Conservation (phyloP, 2,329 filamentous ascomycete genomes). For the Paecilomyces fulvus region DNA sequence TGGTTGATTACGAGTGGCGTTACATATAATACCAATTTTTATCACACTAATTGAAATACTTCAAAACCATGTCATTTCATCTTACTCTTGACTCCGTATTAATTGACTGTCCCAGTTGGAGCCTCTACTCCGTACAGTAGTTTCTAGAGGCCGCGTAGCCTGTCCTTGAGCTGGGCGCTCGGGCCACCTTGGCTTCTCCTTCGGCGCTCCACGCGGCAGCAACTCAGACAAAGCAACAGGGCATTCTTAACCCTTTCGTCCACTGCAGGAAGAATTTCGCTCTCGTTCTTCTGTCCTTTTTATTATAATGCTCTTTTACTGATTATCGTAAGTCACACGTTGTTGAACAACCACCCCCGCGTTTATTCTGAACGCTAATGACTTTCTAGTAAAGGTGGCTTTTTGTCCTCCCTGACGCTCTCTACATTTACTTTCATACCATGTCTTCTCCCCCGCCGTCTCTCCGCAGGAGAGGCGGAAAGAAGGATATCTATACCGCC, state of each 20-base stretch:
- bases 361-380: not conserved
- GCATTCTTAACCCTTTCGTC: not conserved
- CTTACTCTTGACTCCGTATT: not conserved
- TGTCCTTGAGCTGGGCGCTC: not conserved
- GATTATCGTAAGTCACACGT: not conserved
- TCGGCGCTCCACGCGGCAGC: not conserved
- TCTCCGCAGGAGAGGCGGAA: conserved; percentile 35
- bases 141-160: not conserved
- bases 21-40: not conserved
- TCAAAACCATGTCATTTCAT: not conserved
- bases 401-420: conserved; percentile 8
- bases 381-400: conserved; percentile 5
- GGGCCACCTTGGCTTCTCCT: not conserved
- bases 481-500: conserved; percentile 23
- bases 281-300: not conserved
- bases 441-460: conserved; percentile 28
- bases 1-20: not conserved
- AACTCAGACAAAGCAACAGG: not conserved
- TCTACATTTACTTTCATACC: conserved; percentile 7
- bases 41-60: not conserved
- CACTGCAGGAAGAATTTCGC: not conserved
- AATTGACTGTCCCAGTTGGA: not conserved
- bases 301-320: conserved; percentile 1
- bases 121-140: not conserved
- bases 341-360: not conserved